These are phyloP conservation scores for Corymbia maculata DNA, from an alignment of 345 rosid genomes.

Conservation along the genomic window DNA sequence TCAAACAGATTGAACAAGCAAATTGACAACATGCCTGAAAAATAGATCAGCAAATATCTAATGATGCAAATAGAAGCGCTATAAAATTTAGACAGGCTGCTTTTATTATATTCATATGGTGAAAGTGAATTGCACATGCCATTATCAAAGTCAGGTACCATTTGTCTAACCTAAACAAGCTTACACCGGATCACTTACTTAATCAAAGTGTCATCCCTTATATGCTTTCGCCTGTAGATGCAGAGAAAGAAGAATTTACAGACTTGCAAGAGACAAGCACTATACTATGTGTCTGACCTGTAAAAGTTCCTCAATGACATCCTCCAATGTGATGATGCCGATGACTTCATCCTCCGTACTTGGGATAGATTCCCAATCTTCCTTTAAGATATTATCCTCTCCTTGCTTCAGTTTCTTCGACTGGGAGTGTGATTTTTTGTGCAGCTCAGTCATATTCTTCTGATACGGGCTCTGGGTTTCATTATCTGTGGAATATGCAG, in stretches of 20 bases:
- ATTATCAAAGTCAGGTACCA: neutral
- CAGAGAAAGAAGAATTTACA: neutral
- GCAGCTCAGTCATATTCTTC: neutral
- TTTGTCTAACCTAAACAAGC: neutral
- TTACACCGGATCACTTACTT: neutral
- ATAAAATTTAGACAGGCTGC: neutral
- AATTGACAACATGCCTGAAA: neutral
- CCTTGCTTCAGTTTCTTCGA: constrained; percentile 1
- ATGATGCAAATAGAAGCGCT: neutral
- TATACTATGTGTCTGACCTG: constrained; percentile 23
- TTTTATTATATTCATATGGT: neutral
- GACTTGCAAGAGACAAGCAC: neutral
- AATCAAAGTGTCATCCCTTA: neutral
- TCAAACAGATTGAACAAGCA: neutral
- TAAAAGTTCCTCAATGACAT: constrained; percentile 81
- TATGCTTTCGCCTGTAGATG: neutral
- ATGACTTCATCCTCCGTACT: constrained; percentile 40
- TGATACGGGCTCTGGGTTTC: neutral
- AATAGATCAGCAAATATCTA: neutral
- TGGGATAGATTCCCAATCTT: constrained; percentile 19
- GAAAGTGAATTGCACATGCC: neutral
- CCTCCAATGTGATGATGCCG: constrained; percentile 86
- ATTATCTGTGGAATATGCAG: neutral
- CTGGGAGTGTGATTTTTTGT: neutral
- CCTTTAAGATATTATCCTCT: neutral